phyloP scores from a whole-genome alignment of 257 asterid genomes.

The Haberlea rhodopensis region DNA sequence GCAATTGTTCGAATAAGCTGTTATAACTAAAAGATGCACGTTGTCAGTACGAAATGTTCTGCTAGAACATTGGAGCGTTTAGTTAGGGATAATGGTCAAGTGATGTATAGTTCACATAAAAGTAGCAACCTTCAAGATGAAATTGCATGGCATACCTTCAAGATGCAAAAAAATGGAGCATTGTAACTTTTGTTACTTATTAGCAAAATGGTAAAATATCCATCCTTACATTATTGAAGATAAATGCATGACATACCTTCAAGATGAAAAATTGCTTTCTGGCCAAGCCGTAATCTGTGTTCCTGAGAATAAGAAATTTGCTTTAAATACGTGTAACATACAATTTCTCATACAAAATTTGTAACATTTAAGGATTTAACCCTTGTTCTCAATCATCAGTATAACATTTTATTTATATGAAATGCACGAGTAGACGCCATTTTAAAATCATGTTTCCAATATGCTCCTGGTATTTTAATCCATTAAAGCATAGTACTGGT shows the following conservation, averaged over 20 bases:
- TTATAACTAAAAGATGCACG: not conserved
- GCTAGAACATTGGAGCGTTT: too few relatives aligned
- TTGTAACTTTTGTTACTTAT: too few relatives aligned
- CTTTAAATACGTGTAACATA: not conserved
- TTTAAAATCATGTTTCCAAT: too few relatives aligned
- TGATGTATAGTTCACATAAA: too few relatives aligned
- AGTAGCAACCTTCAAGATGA: too few relatives aligned
- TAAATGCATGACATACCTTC: slow-evolving; percentile 59
- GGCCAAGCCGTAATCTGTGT: slow-evolving; percentile 89
- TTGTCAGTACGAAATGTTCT: not conserved
- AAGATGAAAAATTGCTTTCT: slow-evolving; percentile 96
- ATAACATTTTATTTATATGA: not conserved
- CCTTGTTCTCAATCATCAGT: too few relatives aligned
- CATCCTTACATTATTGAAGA: slow-evolving; percentile 7
- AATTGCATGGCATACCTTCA: not conserved
- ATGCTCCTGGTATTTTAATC: not conserved
- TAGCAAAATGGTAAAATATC: not conserved
- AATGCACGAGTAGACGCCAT: not conserved
- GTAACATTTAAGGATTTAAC: too few relatives aligned
- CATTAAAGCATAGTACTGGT: not conserved
- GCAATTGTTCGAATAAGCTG: not conserved
- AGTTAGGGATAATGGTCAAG: not conserved
- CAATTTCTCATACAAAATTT: not conserved
- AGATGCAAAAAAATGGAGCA: not conserved
- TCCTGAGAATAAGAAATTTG: slow-evolving; percentile 50